These are phyloP conservation scores for Pythium coloratum DNA, from an alignment of 352 stramenopile genomes.

Conservation along the genomic window DNA sequence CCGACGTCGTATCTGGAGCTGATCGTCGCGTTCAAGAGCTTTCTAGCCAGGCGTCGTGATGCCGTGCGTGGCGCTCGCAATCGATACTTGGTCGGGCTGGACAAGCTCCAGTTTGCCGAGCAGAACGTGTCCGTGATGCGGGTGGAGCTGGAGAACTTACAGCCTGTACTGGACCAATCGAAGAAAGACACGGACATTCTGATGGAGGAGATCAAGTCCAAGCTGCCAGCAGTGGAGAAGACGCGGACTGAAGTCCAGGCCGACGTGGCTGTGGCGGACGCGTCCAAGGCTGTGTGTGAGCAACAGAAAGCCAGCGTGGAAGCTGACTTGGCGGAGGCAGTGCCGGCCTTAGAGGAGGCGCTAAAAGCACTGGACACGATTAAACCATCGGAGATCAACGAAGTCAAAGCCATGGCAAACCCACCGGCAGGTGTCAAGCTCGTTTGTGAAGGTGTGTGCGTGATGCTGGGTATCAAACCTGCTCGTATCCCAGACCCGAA, in stretches of 20 bases:
- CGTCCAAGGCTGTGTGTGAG: constrained; percentile 90
- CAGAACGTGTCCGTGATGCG: constrained; percentile 94
- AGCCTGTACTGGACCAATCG: constrained; percentile 91
- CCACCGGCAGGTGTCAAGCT: constrained; percentile 92
- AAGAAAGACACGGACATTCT: constrained; percentile 92
- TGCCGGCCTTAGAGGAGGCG: constrained; percentile 92
- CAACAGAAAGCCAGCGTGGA: constrained; percentile 85
- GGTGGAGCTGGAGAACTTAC: constrained; percentile 92
- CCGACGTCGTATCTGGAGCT: constrained; percentile 95
- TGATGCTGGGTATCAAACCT: constrained; percentile 94
- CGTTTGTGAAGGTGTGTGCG: constrained; percentile 93
- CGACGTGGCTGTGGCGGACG: constrained; percentile 73
- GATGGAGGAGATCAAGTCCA: constrained; percentile 93
- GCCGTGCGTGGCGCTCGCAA: constrained; percentile 81
- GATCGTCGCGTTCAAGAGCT: constrained; percentile 93
- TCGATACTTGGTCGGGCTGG: constrained; percentile 90
- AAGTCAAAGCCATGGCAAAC: constrained; percentile 93
- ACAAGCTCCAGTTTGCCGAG: constrained; percentile 94
- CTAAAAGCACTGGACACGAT: constrained; percentile 92
- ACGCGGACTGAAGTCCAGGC: constrained; percentile 79
- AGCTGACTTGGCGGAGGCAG: constrained; percentile 91
- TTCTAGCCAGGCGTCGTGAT: constrained; percentile 79
- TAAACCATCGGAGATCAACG: constrained; percentile 91
- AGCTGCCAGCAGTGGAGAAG: constrained; percentile 88
- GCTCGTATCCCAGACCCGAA: constrained; percentile 89